A percentile compares a stretch with the other conserved stretches of the same genome.
phyloP scores from a whole-genome alignment of 108 stramenopile genomes.

The Conticribra guillardii region DNA sequence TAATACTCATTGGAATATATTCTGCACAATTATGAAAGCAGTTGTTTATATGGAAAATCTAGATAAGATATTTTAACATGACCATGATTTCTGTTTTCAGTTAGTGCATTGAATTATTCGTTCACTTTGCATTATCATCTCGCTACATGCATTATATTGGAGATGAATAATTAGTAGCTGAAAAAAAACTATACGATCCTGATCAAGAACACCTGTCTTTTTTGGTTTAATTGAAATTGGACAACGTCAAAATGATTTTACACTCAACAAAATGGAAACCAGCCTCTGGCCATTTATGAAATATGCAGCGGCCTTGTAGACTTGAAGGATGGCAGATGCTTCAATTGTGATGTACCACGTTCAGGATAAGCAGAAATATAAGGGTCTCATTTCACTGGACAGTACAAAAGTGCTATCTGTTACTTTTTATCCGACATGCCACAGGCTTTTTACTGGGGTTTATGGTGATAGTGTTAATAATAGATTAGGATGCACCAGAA shows the following conservation, averaged over 20 bases:
- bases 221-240: conserved; percentile 6
- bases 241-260: conserved; percentile 4
- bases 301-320: conserved; percentile 1
- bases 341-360: conserved; percentile 12
- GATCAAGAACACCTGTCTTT: neutral
- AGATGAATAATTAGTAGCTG: neutral
- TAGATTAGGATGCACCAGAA: too few species aligned
- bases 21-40: neutral
- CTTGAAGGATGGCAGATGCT: conserved; percentile 3
- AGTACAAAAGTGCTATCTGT: too few species aligned
- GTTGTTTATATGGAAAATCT: neutral
- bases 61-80: neutral
- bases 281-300: conserved; percentile 9
- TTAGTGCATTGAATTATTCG: neutral
- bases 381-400: neutral
- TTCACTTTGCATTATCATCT: neutral
- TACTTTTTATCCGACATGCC: too few species aligned
- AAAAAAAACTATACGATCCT: conserved; percentile 8
- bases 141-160: too few species aligned
- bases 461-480: too few species aligned
- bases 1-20: neutral
- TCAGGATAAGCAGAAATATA: conserved; percentile 12
- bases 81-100: neutral
- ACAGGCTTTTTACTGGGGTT: too few species aligned
- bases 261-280: neutral